Percentiles rank a stretch among this genome's conserved stretches.
These are phyloP conservation scores for Solanum verrucosum DNA, from an alignment of 257 asterid genomes.

Conservation along the genomic window DNA sequence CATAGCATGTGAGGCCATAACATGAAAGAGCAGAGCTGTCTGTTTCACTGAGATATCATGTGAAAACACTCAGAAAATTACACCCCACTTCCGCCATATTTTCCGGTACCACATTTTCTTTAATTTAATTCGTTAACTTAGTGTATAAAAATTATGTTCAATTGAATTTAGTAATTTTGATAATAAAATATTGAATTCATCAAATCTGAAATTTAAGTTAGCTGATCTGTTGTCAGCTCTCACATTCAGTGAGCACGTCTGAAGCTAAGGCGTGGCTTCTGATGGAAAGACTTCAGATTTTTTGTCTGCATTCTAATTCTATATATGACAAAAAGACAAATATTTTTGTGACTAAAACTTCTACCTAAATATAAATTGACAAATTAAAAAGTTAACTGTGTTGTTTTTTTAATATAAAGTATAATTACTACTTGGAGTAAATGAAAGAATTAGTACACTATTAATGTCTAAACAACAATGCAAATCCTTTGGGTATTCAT, in stretches of 20 bases:
- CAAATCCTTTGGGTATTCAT: not conserved
- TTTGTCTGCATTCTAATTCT: not conserved
- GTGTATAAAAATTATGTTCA: too few species aligned
- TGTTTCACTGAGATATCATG: constrained; percentile 32
- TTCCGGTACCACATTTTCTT: not conserved
- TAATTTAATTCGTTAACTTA: not conserved
- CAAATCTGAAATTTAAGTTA: not conserved
- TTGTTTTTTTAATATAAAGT: not conserved
- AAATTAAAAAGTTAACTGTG: not conserved
- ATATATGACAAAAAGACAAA: not conserved
- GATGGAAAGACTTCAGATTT: not conserved
- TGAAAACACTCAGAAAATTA: not conserved
- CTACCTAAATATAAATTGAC: not conserved
- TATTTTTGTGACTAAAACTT: not conserved
- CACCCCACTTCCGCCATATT: not conserved
- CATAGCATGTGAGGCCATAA: constrained; percentile 49
- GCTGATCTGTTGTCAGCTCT: not conserved
- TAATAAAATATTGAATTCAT: not conserved
- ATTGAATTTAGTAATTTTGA: too few species aligned
- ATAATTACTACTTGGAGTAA: not conserved
- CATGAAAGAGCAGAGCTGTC: constrained; percentile 36
- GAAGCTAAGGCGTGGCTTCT: not conserved
- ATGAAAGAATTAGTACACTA: not conserved
- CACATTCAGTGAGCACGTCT: not conserved
- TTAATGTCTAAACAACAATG: not conserved